phyloP scores from a whole-genome alignment of 495 filamentous ascomycete genomes.

The Glarea lozoyensis region DNA sequence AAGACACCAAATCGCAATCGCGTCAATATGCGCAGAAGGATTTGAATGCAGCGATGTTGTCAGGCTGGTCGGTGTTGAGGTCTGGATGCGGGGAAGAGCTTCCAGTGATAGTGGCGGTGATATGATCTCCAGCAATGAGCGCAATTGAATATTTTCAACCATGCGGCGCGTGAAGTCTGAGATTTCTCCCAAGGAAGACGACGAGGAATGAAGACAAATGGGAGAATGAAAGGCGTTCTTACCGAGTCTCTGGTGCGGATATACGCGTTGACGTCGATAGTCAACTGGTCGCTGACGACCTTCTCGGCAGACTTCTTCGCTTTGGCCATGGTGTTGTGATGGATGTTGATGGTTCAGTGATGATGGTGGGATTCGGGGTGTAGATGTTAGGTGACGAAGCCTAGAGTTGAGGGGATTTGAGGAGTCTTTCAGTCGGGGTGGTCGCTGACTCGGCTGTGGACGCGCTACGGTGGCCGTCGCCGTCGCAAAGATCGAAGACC shows the following conservation, averaged over 20 bases:
- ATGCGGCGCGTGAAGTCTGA: constrained; percentile 12
- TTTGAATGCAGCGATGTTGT: constrained; percentile 1
- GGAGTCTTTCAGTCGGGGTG: neutral
- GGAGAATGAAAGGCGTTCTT: constrained; percentile 28
- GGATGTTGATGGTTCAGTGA: constrained; percentile 13
- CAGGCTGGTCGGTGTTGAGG: constrained; percentile 17
- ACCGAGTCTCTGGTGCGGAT: constrained; percentile 56
- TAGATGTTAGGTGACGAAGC: neutral
- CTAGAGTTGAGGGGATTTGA: neutral
- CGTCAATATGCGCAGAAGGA: constrained; percentile 7
- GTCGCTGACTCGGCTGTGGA: neutral
- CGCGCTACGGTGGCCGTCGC: neutral
- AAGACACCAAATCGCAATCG: constrained; percentile 10
- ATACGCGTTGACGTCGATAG: constrained; percentile 52
- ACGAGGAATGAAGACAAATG: constrained; percentile 16
- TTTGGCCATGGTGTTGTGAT: constrained; percentile 35
- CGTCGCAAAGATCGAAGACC: too few relatives aligned
- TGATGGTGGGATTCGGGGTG: neutral
- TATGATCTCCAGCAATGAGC: too few relatives aligned
- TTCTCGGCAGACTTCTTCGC: constrained; percentile 38
- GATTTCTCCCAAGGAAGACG: too few relatives aligned
- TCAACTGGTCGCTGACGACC: constrained; percentile 25
- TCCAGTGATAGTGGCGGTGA: too few relatives aligned
- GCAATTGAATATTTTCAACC: constrained; percentile 1
- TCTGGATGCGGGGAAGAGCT: constrained; percentile 15